A percentile compares a stretch with the other conserved stretches of the same genome.
Evolutionary conservation across 139 green algal genomes (phyloP).

Genomic region (Tetradesmus obliquus): DNA sequence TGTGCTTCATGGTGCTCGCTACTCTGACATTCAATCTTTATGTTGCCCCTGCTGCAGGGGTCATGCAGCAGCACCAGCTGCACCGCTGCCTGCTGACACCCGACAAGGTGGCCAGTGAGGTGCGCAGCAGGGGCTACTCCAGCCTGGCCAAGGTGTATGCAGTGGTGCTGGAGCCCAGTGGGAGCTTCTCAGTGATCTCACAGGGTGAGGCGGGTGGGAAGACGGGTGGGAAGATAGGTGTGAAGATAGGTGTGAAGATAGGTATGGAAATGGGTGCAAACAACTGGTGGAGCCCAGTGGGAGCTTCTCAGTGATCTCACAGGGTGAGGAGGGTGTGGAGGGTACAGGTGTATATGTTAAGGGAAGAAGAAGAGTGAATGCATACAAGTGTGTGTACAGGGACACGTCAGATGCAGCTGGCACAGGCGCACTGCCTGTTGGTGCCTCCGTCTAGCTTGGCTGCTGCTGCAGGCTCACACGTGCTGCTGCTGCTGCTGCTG

Average conservation of each 20-base stretch:
- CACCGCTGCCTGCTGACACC: neutral
- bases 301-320: neutral
- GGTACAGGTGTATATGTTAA: too few species aligned
- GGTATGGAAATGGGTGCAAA: too few species aligned
- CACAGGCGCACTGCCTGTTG: too few species aligned
- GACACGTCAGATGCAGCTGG: too few species aligned
- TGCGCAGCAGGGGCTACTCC: neutral
- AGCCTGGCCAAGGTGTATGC: neutral
- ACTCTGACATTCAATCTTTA: neutral
- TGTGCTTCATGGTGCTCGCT: neutral
- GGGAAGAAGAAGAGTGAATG: too few species aligned
- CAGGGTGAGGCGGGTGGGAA: too few species aligned
- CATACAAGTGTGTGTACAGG: too few species aligned
- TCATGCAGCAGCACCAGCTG: neutral
- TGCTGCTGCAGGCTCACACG: too few species aligned
- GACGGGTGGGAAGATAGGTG: too few species aligned
- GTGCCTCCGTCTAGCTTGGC: too few species aligned
- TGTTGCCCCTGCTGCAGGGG: neutral
- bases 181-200: neutral
- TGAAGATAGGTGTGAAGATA: too few species aligned
- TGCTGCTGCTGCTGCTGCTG: neutral
- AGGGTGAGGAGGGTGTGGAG: too few species aligned
- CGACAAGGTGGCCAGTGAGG: slow-evolving; percentile 18
- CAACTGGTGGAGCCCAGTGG: neutral
- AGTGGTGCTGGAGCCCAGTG: neutral